A percentile compares a stretch with the other conserved stretches of the same genome.
phyloP scores from a whole-genome alignment of 2,329 filamentous ascomycete species.

The Rhynchosporium graminicola region DNA sequence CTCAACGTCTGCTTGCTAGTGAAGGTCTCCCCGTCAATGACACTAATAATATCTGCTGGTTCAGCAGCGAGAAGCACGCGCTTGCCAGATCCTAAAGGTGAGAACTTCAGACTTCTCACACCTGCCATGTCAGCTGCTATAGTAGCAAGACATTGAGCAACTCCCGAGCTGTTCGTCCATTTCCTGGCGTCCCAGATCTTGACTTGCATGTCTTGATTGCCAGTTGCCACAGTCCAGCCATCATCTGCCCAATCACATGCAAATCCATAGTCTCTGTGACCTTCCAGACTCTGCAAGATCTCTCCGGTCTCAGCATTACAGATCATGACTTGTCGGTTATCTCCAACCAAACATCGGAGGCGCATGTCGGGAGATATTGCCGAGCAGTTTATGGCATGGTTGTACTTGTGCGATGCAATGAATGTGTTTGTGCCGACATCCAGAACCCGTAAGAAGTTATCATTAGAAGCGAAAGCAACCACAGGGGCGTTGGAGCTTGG shows the following conservation, averaged over 20 bases:
- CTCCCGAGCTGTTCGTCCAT: slow-evolving; percentile 58
- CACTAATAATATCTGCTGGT: slow-evolving; percentile 70
- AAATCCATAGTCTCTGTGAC: slow-evolving; percentile 72
- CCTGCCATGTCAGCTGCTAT: slow-evolving; percentile 68
- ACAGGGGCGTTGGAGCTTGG: slow-evolving; percentile 54
- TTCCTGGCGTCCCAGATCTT: slow-evolving; percentile 76
- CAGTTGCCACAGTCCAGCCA: slow-evolving; percentile 74
- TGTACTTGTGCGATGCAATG: slow-evolving; percentile 55
- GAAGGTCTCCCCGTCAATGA: slow-evolving; percentile 69
- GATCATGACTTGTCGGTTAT: slow-evolving; percentile 65
- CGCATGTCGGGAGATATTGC: slow-evolving; percentile 71
- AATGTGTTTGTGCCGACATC: slow-evolving; percentile 62
- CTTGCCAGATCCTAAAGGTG: slow-evolving; percentile 67
- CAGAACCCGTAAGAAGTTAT: slow-evolving; percentile 58
- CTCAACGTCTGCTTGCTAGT: slow-evolving; percentile 68
- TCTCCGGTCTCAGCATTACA: slow-evolving; percentile 67
- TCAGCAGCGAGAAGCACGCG: slow-evolving; percentile 71
- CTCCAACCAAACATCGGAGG: slow-evolving; percentile 72
- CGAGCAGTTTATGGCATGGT: slow-evolving; percentile 70
- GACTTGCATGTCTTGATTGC: slow-evolving; percentile 72
- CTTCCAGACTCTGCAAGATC: slow-evolving; percentile 56
- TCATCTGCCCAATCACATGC: slow-evolving; percentile 80
- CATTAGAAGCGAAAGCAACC: slow-evolving; percentile 65
- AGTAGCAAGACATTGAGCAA: slow-evolving; percentile 50
- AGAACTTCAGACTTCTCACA: slow-evolving; percentile 70